A percentile compares a stretch with the other conserved stretches of the same genome.
phyloP scores from a whole-genome alignment of 2,329 filamentous ascomycete species.

The Tothia fuscella region DNA sequence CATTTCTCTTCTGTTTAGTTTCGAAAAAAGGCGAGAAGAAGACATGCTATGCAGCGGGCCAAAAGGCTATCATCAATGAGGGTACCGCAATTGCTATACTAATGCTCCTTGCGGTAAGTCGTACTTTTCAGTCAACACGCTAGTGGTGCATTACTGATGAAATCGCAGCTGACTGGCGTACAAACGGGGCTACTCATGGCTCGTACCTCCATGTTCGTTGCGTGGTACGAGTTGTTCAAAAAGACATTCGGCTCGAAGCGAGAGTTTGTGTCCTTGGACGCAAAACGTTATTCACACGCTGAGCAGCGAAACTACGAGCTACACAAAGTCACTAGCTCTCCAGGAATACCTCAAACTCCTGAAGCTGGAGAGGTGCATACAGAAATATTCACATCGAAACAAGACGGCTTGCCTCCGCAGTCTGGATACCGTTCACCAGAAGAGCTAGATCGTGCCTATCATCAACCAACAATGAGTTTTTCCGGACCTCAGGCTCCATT shows the following conservation, averaged over 20 bases:
- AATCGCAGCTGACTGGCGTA: slow-evolving; percentile 53
- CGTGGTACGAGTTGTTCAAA: slow-evolving; percentile 60
- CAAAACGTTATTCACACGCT: slow-evolving; percentile 31
- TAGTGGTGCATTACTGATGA: slow-evolving; percentile 11
- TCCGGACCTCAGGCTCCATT: slow-evolving; percentile 29
- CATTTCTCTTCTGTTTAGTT: slow-evolving; percentile 65
- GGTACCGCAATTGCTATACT: slow-evolving; percentile 70
- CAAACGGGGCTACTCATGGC: slow-evolving; percentile 76
- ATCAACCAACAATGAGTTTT: slow-evolving; percentile 28
- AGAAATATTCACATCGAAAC: slow-evolving; percentile 13
- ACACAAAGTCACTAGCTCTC: slow-evolving; percentile 18
- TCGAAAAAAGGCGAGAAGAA: slow-evolving; percentile 44
- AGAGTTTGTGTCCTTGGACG: slow-evolving; percentile 86
- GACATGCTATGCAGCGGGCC: slow-evolving; percentile 51
- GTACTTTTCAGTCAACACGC: slow-evolving; percentile 6
- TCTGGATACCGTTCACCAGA: not conserved
- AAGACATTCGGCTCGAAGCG: slow-evolving; percentile 42
- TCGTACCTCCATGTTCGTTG: slow-evolving; percentile 71
- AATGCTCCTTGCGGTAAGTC: slow-evolving; percentile 63
- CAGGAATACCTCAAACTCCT: not conserved
- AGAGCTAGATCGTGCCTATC: slow-evolving; percentile 26
- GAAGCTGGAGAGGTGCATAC: too few species aligned
- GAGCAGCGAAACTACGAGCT: slow-evolving; percentile 22
- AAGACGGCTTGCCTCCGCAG: slow-evolving; percentile 11
- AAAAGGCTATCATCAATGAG: slow-evolving; percentile 56